Percentiles rank a stretch among this genome's conserved stretches.
phyloP scores from a whole-genome alignment of 1,284 basidiomycete species.

The Stereum hirsutum region DNA sequence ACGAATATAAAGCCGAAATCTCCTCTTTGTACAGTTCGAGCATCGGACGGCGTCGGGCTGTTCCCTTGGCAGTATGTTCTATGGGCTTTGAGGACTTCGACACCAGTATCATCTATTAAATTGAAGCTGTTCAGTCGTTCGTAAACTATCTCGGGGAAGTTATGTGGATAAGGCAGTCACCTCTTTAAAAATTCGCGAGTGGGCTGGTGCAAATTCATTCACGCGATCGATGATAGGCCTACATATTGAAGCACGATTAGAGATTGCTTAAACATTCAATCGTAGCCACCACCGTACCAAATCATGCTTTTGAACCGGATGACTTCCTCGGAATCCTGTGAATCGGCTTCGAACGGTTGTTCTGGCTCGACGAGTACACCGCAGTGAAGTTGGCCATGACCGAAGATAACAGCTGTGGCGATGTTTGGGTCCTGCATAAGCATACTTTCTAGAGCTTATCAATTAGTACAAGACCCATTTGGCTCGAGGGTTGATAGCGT shows the following conservation, averaged over 20 bases:
- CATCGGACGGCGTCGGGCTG: constrained; percentile 16
- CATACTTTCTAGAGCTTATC: constrained; percentile 8
- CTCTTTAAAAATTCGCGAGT: constrained; percentile 15
- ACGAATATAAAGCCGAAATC: constrained; percentile 17
- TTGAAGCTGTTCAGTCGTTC: neutral
- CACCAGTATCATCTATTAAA: constrained; percentile 21
- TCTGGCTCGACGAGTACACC: constrained; percentile 14
- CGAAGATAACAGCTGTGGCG: constrained; percentile 11
- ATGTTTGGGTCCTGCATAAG: constrained; percentile 9
- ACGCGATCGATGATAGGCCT: constrained; percentile 23
- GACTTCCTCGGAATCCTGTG: constrained; percentile 6
- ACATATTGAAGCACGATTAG: too few relatives aligned
- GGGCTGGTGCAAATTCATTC: constrained; percentile 23
- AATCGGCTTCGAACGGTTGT: constrained; percentile 1
- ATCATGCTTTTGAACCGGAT: constrained; percentile 12
- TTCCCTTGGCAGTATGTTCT: constrained; percentile 21
- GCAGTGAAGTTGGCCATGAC: constrained; percentile 11
- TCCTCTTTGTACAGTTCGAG: constrained; percentile 21
- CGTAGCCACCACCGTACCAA: too few relatives aligned
- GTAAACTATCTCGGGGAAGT: neutral
- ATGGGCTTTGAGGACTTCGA: constrained; percentile 19
- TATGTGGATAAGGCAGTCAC: constrained; percentile 7
- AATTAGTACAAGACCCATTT: constrained; percentile 8
- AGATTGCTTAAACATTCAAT: too few relatives aligned
- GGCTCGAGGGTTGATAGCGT: too few relatives aligned